These are phyloP conservation scores for Hansenula lynferdii DNA, from an alignment of 1,139 yeast genomes.

Conservation along the genomic window DNA sequence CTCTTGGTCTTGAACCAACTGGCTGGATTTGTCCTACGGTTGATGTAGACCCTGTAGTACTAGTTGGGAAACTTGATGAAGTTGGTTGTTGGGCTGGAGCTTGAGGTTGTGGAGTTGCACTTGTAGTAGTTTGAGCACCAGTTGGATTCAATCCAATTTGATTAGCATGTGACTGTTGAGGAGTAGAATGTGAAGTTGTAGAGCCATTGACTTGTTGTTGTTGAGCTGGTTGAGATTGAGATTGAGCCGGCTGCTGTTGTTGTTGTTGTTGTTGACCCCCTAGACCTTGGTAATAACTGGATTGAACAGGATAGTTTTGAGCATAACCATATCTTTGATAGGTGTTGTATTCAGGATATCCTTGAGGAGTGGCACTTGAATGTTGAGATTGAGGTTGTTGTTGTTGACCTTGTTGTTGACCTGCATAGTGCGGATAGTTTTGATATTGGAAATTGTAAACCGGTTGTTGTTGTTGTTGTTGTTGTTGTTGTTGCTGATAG, in stretches of 20 bases:
- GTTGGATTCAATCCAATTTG: no score
- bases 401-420: neutral
- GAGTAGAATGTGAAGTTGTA: conserved; percentile 4
- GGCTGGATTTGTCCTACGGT: conserved; percentile 51
- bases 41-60: conserved; percentile 14
- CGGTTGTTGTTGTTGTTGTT: conserved; percentile 1
- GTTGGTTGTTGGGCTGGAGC: conserved; percentile 9
- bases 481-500: no score
- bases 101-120: conserved; percentile 8
- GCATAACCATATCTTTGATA: no score
- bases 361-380: no score
- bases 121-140: conserved; percentile 8
- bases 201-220: neutral
- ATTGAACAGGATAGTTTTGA: conserved; percentile 23
- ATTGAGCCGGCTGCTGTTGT: conserved; percentile 6
- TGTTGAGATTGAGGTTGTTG: neutral
- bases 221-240: conserved; percentile 9
- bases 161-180: no score
- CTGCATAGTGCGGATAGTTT: neutral
- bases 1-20: conserved; percentile 70
- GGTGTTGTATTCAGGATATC: no score
- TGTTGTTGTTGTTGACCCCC: conserved; percentile 11
- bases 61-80: conserved; percentile 15
- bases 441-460: neutral
- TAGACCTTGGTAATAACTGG: no score